A percentile compares a stretch with the other conserved stretches of the same genome.
These are phyloP conservation scores for Tricholoma hemisulphureum DNA, from an alignment of 768 basidiomycete species.

Conservation along the genomic window DNA sequence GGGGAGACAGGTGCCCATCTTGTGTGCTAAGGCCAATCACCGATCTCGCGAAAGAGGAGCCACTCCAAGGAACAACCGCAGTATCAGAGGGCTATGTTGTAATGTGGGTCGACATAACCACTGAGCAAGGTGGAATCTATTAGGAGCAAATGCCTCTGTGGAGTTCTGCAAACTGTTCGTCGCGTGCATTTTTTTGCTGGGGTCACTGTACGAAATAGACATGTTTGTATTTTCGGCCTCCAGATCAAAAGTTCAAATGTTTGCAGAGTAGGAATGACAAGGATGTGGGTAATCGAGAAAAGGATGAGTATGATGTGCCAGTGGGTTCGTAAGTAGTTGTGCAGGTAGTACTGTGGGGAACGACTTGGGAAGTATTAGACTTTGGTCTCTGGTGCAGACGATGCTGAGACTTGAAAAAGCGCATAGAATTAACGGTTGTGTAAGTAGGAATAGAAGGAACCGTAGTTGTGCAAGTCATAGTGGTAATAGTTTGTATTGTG, in stretches of 20 bases:
- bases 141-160: conserved; percentile 2
- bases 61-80: not conserved
- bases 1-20: conserved; percentile 45
- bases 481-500: not conserved
- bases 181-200: conserved; percentile 14
- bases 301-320: too few species aligned
- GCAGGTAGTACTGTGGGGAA: too few species aligned
- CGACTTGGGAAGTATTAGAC: conserved; percentile 32
- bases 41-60: conserved; percentile 9
- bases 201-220: too few species aligned
- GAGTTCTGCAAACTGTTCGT: conserved; percentile 15
- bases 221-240: conserved; percentile 11
- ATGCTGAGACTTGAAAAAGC: conserved; percentile 43
- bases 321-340: too few species aligned
- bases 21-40: conserved; percentile 32
- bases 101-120: too few species aligned
- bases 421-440: conserved; percentile 29
- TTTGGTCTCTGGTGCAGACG: conserved; percentile 48
- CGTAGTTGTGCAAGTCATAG: too few species aligned
- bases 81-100: too few species aligned
- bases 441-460: too few species aligned
- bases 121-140: too few species aligned
- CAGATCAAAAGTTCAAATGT: conserved; percentile 12
- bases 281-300: too few species aligned
- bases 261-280: not conserved